phyloP scores from a whole-genome alignment of 2,329 filamentous ascomycete species.

The Alternaria ethzedia region DNA sequence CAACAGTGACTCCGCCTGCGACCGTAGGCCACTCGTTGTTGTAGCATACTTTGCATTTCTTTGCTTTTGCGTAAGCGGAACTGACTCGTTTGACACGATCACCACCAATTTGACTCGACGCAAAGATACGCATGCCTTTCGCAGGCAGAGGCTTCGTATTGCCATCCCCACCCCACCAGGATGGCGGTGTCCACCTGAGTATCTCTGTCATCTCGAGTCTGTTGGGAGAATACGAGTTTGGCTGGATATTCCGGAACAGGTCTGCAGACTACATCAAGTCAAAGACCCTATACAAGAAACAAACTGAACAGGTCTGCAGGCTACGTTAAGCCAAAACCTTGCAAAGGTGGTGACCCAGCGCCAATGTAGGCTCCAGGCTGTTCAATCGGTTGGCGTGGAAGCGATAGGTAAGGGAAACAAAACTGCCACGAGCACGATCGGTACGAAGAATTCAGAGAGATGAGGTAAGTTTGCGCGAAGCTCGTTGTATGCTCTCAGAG shows the following conservation, averaged over 20 bases:
- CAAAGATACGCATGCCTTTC: background rate
- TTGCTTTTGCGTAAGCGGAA: slow-evolving; percentile 3
- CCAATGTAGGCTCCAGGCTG: no score
- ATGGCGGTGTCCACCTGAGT: slow-evolving; percentile 1
- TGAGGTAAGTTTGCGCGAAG: background rate
- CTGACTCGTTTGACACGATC: background rate
- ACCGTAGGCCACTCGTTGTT: background rate
- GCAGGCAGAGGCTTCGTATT: background rate
- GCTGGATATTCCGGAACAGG: background rate
- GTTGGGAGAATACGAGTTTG: background rate
- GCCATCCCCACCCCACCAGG: background rate
- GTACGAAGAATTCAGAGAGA: background rate
- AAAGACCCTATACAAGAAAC: no score
- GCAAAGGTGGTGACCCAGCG: no score
- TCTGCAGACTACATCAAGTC: no score
- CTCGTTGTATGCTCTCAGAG: background rate
- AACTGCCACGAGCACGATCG: background rate
- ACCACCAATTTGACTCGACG: background rate
- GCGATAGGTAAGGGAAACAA: no score
- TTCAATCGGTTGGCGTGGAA: no score
- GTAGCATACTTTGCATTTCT: background rate
- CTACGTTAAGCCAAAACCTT: no score
- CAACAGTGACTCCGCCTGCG: background rate
- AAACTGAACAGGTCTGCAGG: no score
- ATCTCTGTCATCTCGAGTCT: background rate